A percentile compares a stretch with the other conserved stretches of the same genome.
Evolutionary conservation across 2,329 filamentous ascomycete genomes (phyloP).

Genomic region (Phoma herbarum): DNA sequence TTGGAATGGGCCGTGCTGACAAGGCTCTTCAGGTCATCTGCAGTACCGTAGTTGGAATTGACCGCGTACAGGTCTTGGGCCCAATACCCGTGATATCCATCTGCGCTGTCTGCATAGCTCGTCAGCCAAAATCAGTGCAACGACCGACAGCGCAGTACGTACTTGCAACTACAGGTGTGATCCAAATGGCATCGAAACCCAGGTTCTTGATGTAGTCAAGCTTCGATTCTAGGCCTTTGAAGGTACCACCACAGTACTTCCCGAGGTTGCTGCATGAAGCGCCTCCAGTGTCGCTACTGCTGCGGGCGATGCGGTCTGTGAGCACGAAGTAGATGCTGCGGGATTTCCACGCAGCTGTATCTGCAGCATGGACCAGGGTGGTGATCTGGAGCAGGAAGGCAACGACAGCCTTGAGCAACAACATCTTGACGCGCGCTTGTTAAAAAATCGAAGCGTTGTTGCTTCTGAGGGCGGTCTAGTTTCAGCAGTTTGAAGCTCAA

Average conservation of each 20-base stretch:
- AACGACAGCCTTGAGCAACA: conserved; percentile 28
- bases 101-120: conserved; percentile 45
- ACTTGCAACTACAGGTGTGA: conserved; percentile 51
- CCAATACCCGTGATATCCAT: conserved; percentile 63
- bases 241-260: conserved; percentile 62
- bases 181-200: conserved; percentile 62
- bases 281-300: conserved; percentile 46
- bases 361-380: conserved; percentile 38
- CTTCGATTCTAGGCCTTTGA: conserved; percentile 58
- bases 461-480: not conserved
- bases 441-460: not conserved
- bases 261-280: conserved; percentile 41
- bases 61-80: conserved; percentile 57
- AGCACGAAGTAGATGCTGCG: conserved; percentile 50
- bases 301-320: conserved; percentile 49
- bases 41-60: conserved; percentile 60
- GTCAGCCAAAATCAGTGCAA: conserved; percentile 5
- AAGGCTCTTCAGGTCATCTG: conserved; percentile 58
- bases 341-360: conserved; percentile 48
- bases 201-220: conserved; percentile 62
- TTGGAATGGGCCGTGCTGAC: conserved; percentile 57
- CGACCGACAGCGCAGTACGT: conserved; percentile 7
- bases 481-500: conserved; percentile 2
- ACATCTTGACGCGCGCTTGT: conserved; percentile 22
- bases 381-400: conserved; percentile 29